Evolutionary conservation across 2,329 filamentous ascomycete species (phyloP).

Genomic region (Verticillium klebahnii): DNA sequence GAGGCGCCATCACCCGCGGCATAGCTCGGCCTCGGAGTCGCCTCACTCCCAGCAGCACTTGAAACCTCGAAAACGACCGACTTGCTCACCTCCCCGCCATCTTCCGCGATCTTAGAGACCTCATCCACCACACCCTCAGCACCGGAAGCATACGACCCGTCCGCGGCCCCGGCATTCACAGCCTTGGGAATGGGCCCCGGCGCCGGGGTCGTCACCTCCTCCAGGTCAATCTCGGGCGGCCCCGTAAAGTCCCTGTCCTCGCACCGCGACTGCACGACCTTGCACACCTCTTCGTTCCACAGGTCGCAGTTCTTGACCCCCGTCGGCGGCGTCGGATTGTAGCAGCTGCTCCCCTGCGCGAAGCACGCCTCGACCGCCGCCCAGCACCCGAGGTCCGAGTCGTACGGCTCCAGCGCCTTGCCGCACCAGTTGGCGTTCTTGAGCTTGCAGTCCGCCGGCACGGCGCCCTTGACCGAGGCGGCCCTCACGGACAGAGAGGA

Average conservation of each 20-base stretch:
- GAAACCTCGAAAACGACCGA: neutral
- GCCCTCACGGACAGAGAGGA: constrained; percentile 8
- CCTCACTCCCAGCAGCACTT: neutral
- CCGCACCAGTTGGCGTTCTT: constrained; percentile 73
- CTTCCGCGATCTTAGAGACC: neutral
- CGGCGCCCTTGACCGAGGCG: constrained; percentile 35
- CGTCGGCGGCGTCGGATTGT: constrained; percentile 50
- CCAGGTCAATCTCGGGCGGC: constrained; percentile 38
- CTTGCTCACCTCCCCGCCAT: neutral
- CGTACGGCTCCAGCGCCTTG: constrained; percentile 53
- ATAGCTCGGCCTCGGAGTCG: neutral
- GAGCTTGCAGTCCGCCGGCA: constrained; percentile 53
- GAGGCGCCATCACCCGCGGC: neutral
- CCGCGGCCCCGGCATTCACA: constrained; percentile 13
- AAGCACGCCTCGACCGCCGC: constrained; percentile 51
- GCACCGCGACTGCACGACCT: constrained; percentile 38
- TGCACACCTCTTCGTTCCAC: constrained; percentile 58
- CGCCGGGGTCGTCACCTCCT: constrained; percentile 22
- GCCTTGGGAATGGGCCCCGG: constrained; percentile 28
- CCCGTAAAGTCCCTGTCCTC: constrained; percentile 37
- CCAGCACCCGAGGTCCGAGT: constrained; percentile 56
- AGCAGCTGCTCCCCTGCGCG: constrained; percentile 57
- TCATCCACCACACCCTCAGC: neutral
- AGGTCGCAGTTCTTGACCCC: constrained; percentile 55
- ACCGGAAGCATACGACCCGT: neutral